Conservation (phyloP, 2,329 filamentous ascomycete genomes). For the Orbilia brochopaga region DNA sequence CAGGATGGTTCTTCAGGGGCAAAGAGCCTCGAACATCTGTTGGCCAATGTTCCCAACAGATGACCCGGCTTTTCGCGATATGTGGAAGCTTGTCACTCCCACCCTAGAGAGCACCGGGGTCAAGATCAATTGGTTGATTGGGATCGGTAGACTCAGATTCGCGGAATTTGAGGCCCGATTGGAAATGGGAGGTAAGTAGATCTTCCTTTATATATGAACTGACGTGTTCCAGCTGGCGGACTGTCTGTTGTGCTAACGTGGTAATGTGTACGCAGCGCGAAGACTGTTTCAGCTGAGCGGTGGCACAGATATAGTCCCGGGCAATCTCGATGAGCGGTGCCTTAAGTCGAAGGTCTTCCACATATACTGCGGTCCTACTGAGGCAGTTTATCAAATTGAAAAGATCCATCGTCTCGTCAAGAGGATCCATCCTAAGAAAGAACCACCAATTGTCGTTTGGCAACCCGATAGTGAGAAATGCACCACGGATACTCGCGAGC, state of each 20-base stretch:
- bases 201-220: too few species aligned
- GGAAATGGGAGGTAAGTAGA: neutral
- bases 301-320: neutral
- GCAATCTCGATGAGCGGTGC: neutral
- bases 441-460: slow-evolving; percentile 10
- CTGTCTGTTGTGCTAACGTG: too few species aligned
- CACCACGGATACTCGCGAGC: neutral
- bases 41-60: neutral
- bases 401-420: neutral
- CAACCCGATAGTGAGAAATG: slow-evolving; percentile 3
- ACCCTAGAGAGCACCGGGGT: neutral
- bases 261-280: too few species aligned
- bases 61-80: neutral
- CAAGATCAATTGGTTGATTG: neutral
- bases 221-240: too few species aligned
- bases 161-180: neutral
- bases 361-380: neutral
- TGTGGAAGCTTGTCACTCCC: neutral
- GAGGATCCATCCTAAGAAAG: neutral
- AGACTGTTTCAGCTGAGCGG: too few species aligned
- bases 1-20: slow-evolving; percentile 2
- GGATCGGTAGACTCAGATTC: neutral
- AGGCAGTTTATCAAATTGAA: neutral
- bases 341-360: neutral
- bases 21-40: neutral